A percentile compares a stretch with the other conserved stretches of the same genome.
Conservation (phyloP, 2,329 filamentous ascomycete genomes). For the Verticillium nonalfalfae region DNA sequence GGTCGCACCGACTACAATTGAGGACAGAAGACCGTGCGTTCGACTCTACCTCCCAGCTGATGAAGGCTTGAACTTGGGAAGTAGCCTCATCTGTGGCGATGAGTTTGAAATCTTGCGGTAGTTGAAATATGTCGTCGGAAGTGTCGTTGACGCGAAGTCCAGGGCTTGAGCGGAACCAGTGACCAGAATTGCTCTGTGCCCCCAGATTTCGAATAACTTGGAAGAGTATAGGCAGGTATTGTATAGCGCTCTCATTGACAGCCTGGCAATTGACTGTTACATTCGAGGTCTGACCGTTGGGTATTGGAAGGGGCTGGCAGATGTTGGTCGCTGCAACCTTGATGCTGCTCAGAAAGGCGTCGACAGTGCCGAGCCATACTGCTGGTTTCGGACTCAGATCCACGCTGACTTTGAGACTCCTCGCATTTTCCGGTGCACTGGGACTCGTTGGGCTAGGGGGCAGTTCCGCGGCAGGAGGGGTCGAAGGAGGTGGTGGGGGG, state of each 20-base stretch:
- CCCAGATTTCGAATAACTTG: slow-evolving; percentile 10
- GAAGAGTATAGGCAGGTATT: slow-evolving; percentile 9
- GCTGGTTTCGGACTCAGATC: slow-evolving; percentile 7
- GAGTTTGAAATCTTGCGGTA: slow-evolving; percentile 6
- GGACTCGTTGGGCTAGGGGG: not conserved
- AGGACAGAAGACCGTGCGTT: not conserved
- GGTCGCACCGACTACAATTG: slow-evolving; percentile 8
- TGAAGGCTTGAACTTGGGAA: slow-evolving; percentile 5
- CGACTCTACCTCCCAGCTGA: slow-evolving; percentile 6
- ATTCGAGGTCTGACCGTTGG: slow-evolving; percentile 7
- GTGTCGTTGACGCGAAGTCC: slow-evolving; percentile 8
- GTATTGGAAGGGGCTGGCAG: slow-evolving; percentile 7
- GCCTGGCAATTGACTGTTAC: slow-evolving; percentile 8
- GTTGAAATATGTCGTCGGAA: slow-evolving; percentile 7
- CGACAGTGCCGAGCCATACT: slow-evolving; percentile 7
- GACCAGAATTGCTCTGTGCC: slow-evolving; percentile 3
- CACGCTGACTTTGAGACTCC: slow-evolving; percentile 1
- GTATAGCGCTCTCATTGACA: slow-evolving; percentile 3
- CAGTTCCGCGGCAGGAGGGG: not conserved
- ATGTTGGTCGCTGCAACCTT: slow-evolving; percentile 4
- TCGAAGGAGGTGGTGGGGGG: not conserved
- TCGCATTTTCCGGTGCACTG: not conserved
- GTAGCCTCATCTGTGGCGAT: slow-evolving; percentile 6
- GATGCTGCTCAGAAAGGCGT: slow-evolving; percentile 8
- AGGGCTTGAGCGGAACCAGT: slow-evolving; percentile 3